Evolutionary conservation across 495 filamentous ascomycete genomes (phyloP).

Genomic region (Trichocladium uniseriatum): DNA sequence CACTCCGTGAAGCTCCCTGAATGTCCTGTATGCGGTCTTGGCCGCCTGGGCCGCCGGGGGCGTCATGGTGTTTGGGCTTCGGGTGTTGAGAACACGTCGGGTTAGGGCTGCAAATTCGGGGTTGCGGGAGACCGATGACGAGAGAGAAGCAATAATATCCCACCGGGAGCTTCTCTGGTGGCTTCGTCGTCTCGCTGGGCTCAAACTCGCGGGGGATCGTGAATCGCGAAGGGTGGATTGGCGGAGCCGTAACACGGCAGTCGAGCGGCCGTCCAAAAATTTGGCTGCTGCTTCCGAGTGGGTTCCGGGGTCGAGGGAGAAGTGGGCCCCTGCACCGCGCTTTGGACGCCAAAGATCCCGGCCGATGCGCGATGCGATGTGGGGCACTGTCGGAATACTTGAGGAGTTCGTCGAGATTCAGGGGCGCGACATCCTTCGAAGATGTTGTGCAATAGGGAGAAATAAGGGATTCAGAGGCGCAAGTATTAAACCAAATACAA

Average conservation of each 20-base stretch:
- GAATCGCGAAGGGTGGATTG: neutral
- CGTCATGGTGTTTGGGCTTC: slow-evolving; percentile 19
- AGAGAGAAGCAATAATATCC: too few species aligned
- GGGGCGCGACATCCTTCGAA: too few species aligned
- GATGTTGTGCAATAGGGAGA: too few species aligned
- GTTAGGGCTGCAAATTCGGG: neutral
- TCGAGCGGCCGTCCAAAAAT: slow-evolving; percentile 5
- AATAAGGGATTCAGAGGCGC: too few species aligned
- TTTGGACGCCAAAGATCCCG: neutral
- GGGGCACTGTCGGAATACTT: too few species aligned
- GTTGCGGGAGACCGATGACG: neutral
- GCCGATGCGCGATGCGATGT: too few species aligned
- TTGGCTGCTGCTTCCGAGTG: slow-evolving; percentile 2
- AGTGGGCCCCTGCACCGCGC: neutral
- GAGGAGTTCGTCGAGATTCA: neutral
- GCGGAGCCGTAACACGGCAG: neutral
- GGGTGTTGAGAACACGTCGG: neutral
- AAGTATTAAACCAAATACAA: too few species aligned
- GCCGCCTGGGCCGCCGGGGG: slow-evolving; percentile 22
- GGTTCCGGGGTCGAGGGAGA: slow-evolving; percentile 1
- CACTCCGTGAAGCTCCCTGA: slow-evolving; percentile 42
- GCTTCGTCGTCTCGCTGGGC: neutral
- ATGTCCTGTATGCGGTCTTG: slow-evolving; percentile 15
- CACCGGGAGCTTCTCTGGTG: neutral
- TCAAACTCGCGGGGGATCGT: neutral